Evolutionary conservation across 2,329 filamentous ascomycete genomes (phyloP).

Genomic region (Phialemonium atrogriseum): DNA sequence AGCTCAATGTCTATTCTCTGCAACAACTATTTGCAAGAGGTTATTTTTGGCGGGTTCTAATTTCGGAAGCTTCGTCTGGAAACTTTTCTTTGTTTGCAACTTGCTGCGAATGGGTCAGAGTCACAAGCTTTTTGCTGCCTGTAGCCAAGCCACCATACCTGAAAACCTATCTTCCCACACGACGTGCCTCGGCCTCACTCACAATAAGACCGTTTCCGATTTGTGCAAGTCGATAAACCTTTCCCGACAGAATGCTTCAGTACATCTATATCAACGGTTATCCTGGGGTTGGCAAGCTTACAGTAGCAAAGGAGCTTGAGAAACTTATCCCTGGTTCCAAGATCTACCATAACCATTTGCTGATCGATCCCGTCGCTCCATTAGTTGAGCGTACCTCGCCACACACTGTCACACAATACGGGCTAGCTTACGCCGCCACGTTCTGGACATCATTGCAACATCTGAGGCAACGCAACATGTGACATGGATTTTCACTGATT

Average conservation of each 20-base stretch:
- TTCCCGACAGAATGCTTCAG: constrained; percentile 2
- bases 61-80: no score
- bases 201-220: no score
- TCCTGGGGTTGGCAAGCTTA: constrained; percentile 22
- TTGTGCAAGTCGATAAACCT: no score
- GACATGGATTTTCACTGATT: constrained; percentile 19
- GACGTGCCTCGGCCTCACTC: no score
- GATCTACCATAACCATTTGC: constrained; percentile 20
- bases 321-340: constrained; percentile 15
- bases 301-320: constrained; percentile 19
- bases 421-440: constrained; percentile 3
- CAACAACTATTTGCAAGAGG: no score
- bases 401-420: constrained; percentile 16
- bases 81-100: no score
- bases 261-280: constrained; percentile 24
- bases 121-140: no score
- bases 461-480: constrained; percentile 1
- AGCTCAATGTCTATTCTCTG: no score
- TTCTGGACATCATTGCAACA: constrained; percentile 7
- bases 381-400: constrained; percentile 12
- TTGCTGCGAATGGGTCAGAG: no score
- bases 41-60: no score
- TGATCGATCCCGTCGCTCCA: constrained; percentile 18
- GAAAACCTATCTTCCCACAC: no score
- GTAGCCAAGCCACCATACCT: no score